Base-by-base conservation (phyloP, 345 rosid species). In the Barbarea vulgaris region DNA sequence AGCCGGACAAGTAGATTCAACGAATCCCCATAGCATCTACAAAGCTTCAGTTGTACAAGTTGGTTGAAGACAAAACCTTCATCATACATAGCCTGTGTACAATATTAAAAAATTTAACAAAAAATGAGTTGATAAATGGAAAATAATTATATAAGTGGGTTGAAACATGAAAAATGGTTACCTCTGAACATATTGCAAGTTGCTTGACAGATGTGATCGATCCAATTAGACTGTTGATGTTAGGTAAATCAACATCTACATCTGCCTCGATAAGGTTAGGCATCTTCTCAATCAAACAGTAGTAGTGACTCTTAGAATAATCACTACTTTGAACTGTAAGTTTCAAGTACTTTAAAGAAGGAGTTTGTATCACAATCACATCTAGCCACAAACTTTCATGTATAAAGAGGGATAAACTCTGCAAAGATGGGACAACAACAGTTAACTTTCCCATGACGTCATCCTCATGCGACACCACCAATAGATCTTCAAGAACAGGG, bases 141-240 rank as follows among this genome's bases (percentile, higher is more conserved):
- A 24, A 24, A 24, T 24, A 3, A 24, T 24, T 24, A 24, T 24
- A 24, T 24, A 24, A 24, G 25, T 24, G 25, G 25, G 25, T 24
- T 24, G 28, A 25, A 2, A 67, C 6, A 52, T 6, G 50, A 12
- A 54, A 68, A 39, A 2, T 4, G 8, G 17, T 53, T 17, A 69
- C 73, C 63, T 41, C 2, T 18, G 65, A 19, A 70, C 74, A 70
- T 57, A 57, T 9, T 70, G 8, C 1, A 19, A 57, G 66, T 44
- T 5, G 33, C 17, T 57, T 44, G 56, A 70, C 56, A 15, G 31
- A 70, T 57, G 65, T 70, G 55, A 69, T 14, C 14, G 74, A 57
- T 56, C 55, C 64, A 42, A 56, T 30, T 9, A 56, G 22, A 44
- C 65, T 69, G 7, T 28, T 30, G 55, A 70, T 31, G 19, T 31